Base-by-base conservation (phyloP, 495 filamentous ascomycete genomes). In the Diplogelasinospora grovesii region DNA sequence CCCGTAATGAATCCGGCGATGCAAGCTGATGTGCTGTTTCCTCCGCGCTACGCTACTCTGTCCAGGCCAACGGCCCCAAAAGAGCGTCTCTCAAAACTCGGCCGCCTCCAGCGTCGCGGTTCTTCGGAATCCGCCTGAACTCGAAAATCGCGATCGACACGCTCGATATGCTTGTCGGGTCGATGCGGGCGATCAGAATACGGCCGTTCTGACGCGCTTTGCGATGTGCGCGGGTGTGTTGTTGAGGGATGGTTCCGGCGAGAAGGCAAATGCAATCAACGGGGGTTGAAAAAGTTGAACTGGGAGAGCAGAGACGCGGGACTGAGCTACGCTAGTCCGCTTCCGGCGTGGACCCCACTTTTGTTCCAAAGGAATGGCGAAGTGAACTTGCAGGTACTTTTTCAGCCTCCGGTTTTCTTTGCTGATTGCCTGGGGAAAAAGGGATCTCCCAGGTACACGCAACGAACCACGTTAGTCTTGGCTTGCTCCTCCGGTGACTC, bases 11-110 rank as follows among this genome's bases (percentile, higher is more conserved):
- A 41, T 30, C 28, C 47, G 35, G 41, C n/a, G 46, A 41, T 45
- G 23, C 20, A 30, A 14, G 31, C 42, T 44, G 43, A 58, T 60
- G 52, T n/a, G n/a, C n/a, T n/a, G 49, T 41, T 28, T 56, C 51
- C 48, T 61, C 59, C 59, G n/a, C n/a, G n/a, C n/a, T n/a, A n/a
- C n/a, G 54, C 59, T 38, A 39, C 60, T 58, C 55, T 53, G 37
- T 33, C 49, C 54, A 60, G 59, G 56, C 59, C 59, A 44, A 43
- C 52, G 59, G 59, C 56, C 56, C 51, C 48, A 46, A 60, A 44
- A 50, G 53, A 58, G 59, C 56, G 54, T 50, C 46, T 41, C 34
- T 48, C 45, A 53, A 36, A 32, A 34, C 30, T 30, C 41, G 33
- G 44, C 38, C 44, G 23, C 38, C 46, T 41, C 56, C 51, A 55